Evolutionary conservation across 306 rosid species (phyloP), one percentile per base, ranked within the genome.

Genomic region (Corylus avellana): DNA sequence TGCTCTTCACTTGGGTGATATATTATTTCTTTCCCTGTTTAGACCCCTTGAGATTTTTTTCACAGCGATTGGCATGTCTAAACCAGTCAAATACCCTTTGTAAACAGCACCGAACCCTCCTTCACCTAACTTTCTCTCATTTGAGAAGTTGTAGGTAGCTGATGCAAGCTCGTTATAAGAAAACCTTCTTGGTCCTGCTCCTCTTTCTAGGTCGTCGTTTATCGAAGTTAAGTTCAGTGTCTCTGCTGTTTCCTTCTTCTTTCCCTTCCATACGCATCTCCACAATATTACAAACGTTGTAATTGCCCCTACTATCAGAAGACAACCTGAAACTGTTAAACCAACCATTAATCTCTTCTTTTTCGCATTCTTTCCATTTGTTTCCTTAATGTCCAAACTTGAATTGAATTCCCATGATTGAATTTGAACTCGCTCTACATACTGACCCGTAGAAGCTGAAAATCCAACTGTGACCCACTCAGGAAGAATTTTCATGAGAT

Each of bases 41-140:
- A 0, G 85, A 83, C 82, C 78, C 32, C 77, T 72, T 12, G 81
- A 86, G 35, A 86, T 29, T 79, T 63, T 79, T 86, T 86, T 86
- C 49, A 84, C 90, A 7, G 85, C 87, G 8, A 81, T 39, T 32
- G 64, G 5, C 54, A 77, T 42, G 13, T 89, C 82, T 18, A 66
- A 14, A 29, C 83, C 79, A 27, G 37, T 67, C 37, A 87, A 79
- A 48, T 82, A 79, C 12, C 92, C 92, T 54, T 50, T 80, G 50
- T 81, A 88, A 7, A 84, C 89, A 10, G 78, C 85, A 51, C 89
- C 89, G 77, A 88, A 88, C 2, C 90, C 92, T 71, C 90, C 90
- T 78, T 86, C 58, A 18, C 92, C 92, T 7, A 86, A 66, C 32
- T 86, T 86, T 6, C 87, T 79, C 3, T 79, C 79, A 3, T 13